Conservation (phyloP, 1,139 yeast genomes). For the Williopsis jadinii region DNA sequence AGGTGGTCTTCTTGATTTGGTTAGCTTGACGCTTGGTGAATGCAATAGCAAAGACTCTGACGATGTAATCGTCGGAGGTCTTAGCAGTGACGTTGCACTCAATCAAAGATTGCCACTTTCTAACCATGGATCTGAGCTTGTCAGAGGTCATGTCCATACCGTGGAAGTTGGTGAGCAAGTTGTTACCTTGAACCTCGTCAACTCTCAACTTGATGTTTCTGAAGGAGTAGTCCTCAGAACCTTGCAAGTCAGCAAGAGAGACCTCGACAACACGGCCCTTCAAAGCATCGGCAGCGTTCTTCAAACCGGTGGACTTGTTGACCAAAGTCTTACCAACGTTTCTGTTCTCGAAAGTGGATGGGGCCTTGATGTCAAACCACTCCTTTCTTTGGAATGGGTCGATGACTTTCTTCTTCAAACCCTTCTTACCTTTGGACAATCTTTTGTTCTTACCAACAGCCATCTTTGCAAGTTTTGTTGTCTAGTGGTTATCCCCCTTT, state of each 20-base stretch:
- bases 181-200: conserved; percentile 90
- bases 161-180: conserved; percentile 92
- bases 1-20: conserved; percentile 87
- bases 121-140: conserved; percentile 83
- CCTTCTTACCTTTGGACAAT: conserved; percentile 94
- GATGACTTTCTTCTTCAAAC: conserved; percentile 90
- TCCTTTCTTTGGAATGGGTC: conserved; percentile 44
- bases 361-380: conserved; percentile 94
- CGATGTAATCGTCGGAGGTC: conserved; percentile 86
- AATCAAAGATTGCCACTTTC: conserved; percentile 91
- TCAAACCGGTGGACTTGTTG: conserved; percentile 90
- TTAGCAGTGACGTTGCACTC: conserved; percentile 89
- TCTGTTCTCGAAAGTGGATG: conserved; percentile 90
- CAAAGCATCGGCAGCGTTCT: conserved; percentile 87
- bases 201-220: conserved; percentile 86
- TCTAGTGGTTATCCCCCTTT: neutral
- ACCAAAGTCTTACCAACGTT: conserved; percentile 92
- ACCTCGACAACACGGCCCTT: conserved; percentile 89
- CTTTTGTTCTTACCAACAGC: conserved; percentile 98
- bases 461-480: conserved; percentile 35
- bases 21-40: conserved; percentile 88
- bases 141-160: conserved; percentile 89
- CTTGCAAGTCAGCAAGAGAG: conserved; percentile 84
- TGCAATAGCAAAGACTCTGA: conserved; percentile 85
- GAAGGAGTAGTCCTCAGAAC: conserved; percentile 89